Evolutionary conservation across 78 protist genomes (phyloP).

Genomic region (Fonticula alba): DNA sequence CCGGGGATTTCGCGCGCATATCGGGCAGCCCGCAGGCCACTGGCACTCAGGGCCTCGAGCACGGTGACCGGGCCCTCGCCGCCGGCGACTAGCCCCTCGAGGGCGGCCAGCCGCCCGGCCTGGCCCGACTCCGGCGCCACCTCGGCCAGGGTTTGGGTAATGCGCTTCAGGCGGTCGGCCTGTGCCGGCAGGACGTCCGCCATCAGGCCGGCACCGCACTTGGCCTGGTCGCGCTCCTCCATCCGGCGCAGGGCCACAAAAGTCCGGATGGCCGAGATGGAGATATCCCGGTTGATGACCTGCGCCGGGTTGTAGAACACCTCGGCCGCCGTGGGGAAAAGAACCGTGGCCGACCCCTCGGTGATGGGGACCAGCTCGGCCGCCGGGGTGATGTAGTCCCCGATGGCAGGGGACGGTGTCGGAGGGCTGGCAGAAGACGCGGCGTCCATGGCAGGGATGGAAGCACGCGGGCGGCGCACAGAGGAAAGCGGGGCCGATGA

Average conservation of each 20-base stretch:
- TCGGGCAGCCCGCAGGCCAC: slow-evolving; percentile 77
- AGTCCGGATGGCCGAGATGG: slow-evolving; percentile 20
- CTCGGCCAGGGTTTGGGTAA: neutral
- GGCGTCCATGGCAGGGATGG: no score
- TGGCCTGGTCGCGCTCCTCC: neutral
- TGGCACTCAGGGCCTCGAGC: slow-evolving; percentile 89
- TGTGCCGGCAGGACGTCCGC: neutral
- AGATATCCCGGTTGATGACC: slow-evolving; percentile 83
- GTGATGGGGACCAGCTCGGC: slow-evolving; percentile 3
- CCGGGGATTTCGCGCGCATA: slow-evolving; percentile 37
- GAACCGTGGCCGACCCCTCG: slow-evolving; percentile 33
- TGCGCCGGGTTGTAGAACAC: slow-evolving; percentile 90
- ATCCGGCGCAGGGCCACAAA: slow-evolving; percentile 6
- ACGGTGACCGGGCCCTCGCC: slow-evolving; percentile 30
- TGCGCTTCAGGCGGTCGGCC: neutral
- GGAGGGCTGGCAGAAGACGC: no score
- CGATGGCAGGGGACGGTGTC: no score
- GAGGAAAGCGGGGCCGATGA: no score
- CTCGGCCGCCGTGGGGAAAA: slow-evolving; percentile 16
- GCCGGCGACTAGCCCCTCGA: neutral
- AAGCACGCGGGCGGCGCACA: no score
- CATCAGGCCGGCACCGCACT: neutral
- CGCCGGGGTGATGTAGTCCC: neutral
- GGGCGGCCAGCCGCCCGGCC: neutral
- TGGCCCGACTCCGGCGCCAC: neutral